Evolutionary conservation across 2,329 filamentous ascomycete species (phyloP), one percentile per base, ranked within the genome.

Genomic region (Talaromyces amestolkiae): DNA sequence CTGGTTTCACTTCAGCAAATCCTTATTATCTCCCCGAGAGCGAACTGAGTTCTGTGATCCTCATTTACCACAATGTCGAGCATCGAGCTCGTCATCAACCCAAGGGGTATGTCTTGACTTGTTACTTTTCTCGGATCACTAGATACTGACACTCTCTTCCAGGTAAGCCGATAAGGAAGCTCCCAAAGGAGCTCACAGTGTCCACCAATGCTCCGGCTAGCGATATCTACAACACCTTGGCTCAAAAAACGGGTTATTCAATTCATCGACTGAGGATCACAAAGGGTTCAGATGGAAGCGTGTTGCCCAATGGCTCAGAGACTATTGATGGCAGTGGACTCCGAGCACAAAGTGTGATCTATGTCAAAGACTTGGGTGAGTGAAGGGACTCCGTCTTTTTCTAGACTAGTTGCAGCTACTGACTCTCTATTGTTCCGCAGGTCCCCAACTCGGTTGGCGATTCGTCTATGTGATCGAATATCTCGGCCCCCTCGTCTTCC

Each of bases 381-480:
- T 27, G 31, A 51, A 56, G n/a, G 33, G 6, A 22, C 15, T 27
- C 37, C 35, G 17, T 56, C 6, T 13, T 19, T n/a, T n/a, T 37
- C 10, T 9, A 24, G 10, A 15, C 6, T 24, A 31, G 4, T 22
- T n/a, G 19, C 60, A 33, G 27, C n/a, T 49, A n/a, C 61, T 66
- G 17, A 66, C 35, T 24, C n/a, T 45, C 47, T 19, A 41, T 35
- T 43, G 17, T 39, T 47, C 24, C 27, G 59, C 69, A 96, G 93
- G 95, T 17, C 87, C 89, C 58, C 95, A 99, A 79, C 90, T 97
- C 64, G 88, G 87, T 68, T 99, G 95, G 95, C 89, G 88, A 69
- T 95, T 92, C 67, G 94, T 98, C 77, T 99, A 94, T 83, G 82
- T 97, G 68, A 89, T 97, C 82, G 95, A 99, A 81, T 99, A 99